These are phyloP conservation scores for Cyathus striatus DNA, from an alignment of 768 basidiomycete genomes.

Conservation along the genomic window DNA sequence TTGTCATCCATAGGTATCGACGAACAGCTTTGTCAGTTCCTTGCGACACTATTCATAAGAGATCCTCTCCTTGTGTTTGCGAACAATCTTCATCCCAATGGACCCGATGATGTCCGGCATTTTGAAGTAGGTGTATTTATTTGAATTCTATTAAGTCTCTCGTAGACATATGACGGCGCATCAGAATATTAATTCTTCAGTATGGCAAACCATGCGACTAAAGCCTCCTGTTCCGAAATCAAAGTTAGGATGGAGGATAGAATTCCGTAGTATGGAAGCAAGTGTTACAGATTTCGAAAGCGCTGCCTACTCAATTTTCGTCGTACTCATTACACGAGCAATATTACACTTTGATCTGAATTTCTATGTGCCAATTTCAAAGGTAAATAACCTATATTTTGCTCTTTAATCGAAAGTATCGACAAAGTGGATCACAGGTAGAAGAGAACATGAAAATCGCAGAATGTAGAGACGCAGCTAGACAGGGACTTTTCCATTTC, in stretches of 20 bases:
- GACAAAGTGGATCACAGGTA: background rate
- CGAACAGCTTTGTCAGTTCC: slow-evolving; percentile 4
- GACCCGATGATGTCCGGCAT: background rate
- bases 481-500: slow-evolving; percentile 1
- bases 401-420: background rate
- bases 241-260: slow-evolving; percentile 6
- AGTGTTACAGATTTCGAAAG: slow-evolving; percentile 8
- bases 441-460: slow-evolving; percentile 3
- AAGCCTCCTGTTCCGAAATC: slow-evolving; percentile 2
- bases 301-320: slow-evolving; percentile 7
- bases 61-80: slow-evolving; percentile 4
- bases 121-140: slow-evolving; percentile 1
- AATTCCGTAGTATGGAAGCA: slow-evolving; percentile 6
- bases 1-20: slow-evolving; percentile 4
- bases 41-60: slow-evolving; percentile 2
- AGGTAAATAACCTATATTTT: background rate
- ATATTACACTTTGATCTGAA: slow-evolving; percentile 7
- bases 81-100: slow-evolving; percentile 1
- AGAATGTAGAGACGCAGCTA: slow-evolving; percentile 3
- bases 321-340: slow-evolving; percentile 4
- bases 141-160: background rate
- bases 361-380: slow-evolving; percentile 7
- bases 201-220: slow-evolving; percentile 5
- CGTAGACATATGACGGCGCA: background rate
- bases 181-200: slow-evolving; percentile 4